A percentile compares a stretch with the other conserved stretches of the same genome.
Evolutionary conservation across 2,329 filamentous ascomycete species (phyloP).

Genomic region (Diplodia seriata): DNA sequence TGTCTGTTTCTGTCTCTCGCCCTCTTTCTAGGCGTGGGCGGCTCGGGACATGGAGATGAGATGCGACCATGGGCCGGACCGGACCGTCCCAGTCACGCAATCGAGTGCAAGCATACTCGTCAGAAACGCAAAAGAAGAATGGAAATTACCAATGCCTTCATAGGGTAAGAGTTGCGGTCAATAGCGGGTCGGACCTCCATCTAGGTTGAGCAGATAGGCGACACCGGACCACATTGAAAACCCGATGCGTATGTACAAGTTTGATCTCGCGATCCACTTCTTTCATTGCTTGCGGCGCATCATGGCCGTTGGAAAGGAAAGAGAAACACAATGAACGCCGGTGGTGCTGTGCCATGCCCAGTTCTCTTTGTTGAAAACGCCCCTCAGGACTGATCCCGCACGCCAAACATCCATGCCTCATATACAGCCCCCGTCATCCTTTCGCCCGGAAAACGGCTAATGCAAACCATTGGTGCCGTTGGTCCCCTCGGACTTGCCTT

Average conservation of each 20-base stretch:
- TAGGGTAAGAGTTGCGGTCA: neutral
- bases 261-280: slow-evolving; percentile 11
- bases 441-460: neutral
- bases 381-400: slow-evolving; percentile 2
- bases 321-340: slow-evolving; percentile 1
- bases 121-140: neutral
- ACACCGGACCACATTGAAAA: neutral
- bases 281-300: neutral
- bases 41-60: slow-evolving; percentile 7
- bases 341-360: slow-evolving; percentile 5
- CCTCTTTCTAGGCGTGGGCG: neutral
- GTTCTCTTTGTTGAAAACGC: slow-evolving; percentile 29
- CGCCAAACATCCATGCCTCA: slow-evolving; percentile 10
- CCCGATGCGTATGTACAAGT: slow-evolving; percentile 2
- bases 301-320: neutral
- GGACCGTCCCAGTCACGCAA: neutral
- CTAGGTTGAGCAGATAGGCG: slow-evolving; percentile 30
- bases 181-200: neutral
- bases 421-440: neutral
- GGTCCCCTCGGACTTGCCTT: slow-evolving; percentile 45
- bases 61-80: neutral
- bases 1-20: neutral
- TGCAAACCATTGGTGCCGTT: slow-evolving; percentile 25
- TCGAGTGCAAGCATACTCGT: neutral
- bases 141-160: neutral